These are phyloP conservation scores for Thraustochytrium sp. DNA, from an alignment of 352 stramenopile species.

Conservation along the genomic window DNA sequence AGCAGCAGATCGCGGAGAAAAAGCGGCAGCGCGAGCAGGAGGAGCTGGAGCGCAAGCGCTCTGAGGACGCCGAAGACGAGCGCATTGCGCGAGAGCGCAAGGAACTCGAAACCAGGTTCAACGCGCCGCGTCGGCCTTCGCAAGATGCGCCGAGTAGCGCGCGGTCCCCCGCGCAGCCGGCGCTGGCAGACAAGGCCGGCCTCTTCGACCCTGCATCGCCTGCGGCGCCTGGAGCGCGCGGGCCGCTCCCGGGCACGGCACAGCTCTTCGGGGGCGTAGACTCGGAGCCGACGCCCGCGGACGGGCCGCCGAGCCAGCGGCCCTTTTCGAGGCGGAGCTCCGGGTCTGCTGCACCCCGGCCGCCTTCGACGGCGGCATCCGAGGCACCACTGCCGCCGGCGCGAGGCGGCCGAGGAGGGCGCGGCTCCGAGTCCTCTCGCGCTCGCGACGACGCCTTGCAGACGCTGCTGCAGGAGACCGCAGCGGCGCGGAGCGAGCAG, in stretches of 20 bases:
- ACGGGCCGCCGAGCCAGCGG: background rate
- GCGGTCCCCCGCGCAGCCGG: background rate
- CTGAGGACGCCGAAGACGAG: constrained; percentile 10
- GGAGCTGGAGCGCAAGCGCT: background rate
- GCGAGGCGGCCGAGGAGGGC: too few relatives aligned
- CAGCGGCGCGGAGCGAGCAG: background rate
- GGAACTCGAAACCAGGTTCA: constrained; percentile 9
- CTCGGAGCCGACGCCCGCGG: background rate
- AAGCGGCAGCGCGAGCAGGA: constrained; percentile 15
- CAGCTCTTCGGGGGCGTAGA: background rate
- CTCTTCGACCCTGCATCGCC: background rate
- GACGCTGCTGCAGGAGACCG: background rate
- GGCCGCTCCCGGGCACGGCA: background rate
- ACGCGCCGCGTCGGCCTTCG: background rate
- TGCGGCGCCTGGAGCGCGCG: background rate
- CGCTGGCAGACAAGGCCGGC: background rate
- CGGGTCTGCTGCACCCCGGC: too few relatives aligned
- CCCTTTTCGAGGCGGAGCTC: too few relatives aligned
- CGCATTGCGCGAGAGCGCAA: background rate
- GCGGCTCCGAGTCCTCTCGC: background rate
- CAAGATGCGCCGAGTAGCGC: background rate
- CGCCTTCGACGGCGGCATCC: too few relatives aligned
- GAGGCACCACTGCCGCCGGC: too few relatives aligned
- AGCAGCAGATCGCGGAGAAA: constrained; percentile 21
- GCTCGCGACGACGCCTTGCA: background rate